Conservation (phyloP, 257 asterid genomes). For the Plantago ovata region DNA sequence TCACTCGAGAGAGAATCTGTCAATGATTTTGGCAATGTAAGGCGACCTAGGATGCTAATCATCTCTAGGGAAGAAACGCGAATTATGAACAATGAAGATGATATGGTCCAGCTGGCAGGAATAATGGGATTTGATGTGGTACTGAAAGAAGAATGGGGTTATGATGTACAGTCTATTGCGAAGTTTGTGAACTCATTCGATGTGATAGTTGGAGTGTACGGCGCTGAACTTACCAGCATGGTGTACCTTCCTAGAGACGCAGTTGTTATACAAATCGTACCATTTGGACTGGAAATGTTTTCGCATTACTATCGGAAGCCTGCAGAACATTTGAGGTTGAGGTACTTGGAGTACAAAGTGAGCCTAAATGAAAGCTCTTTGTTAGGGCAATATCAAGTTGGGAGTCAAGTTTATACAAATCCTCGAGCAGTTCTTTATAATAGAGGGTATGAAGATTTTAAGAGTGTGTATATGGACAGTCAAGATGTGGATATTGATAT, state of each 20-base stretch:
- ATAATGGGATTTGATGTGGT: neutral
- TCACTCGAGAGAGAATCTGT: neutral
- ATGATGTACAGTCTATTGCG: neutral
- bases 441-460: neutral
- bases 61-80: constrained; percentile 1
- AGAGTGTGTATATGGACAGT: neutral
- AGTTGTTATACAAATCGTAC: constrained; percentile 37
- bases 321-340: neutral
- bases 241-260: constrained; percentile 44
- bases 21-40: neutral
- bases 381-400: neutral
- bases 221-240: constrained; percentile 52
- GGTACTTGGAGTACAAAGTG: constrained; percentile 1
- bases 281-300: constrained; percentile 1
- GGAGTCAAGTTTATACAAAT: neutral
- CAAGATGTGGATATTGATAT: constrained; percentile 4
- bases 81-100: neutral
- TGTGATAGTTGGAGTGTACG: constrained; percentile 42
- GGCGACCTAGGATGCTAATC: constrained; percentile 2
- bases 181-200: constrained; percentile 32
- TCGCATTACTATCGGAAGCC: neutral
- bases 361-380: constrained; percentile 9
- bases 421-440: neutral
- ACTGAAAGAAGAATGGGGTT: neutral
- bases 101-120: constrained; percentile 1